A percentile compares a stretch with the other conserved stretches of the same genome.
These are phyloP conservation scores for Phoma herbarum DNA, from an alignment of 2,329 filamentous ascomycete genomes.

Conservation along the genomic window DNA sequence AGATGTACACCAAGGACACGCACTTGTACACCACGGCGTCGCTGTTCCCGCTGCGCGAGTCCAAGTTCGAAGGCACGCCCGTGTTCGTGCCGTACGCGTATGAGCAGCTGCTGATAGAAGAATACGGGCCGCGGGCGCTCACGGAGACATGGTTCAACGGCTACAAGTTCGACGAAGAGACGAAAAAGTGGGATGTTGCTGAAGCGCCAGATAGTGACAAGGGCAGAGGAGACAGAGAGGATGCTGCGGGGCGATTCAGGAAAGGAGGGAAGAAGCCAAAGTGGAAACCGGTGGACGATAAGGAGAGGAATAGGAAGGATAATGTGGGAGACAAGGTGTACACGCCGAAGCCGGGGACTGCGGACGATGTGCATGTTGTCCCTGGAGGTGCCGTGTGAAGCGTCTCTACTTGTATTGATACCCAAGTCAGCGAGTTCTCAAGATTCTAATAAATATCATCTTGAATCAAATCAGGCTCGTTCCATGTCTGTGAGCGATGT, in stretches of 20 bases:
- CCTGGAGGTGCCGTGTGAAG: background rate
- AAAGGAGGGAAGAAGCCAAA: background rate
- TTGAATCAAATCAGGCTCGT: too few relatives aligned
- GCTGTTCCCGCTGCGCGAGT: slow-evolving; percentile 65
- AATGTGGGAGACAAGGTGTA: background rate
- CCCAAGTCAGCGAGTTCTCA: background rate
- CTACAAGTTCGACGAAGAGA: slow-evolving; percentile 52
- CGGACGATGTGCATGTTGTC: slow-evolving; percentile 8
- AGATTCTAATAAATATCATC: too few relatives aligned
- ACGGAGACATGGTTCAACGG: slow-evolving; percentile 57
- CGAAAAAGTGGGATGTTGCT: slow-evolving; percentile 35
- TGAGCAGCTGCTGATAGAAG: slow-evolving; percentile 61
- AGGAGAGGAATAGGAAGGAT: slow-evolving; percentile 1
- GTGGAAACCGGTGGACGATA: background rate
- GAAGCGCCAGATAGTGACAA: background rate
- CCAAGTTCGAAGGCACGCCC: slow-evolving; percentile 63
- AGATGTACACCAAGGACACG: slow-evolving; percentile 62
- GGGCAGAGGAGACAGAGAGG: background rate
- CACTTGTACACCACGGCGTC: slow-evolving; percentile 63
- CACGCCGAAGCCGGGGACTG: background rate
- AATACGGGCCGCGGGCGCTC: slow-evolving; percentile 63
- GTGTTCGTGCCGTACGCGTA: slow-evolving; percentile 67
- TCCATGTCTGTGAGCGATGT: too few relatives aligned
- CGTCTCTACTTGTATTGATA: background rate
- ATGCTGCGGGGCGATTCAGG: background rate